phyloP scores from a whole-genome alignment of 495 filamentous ascomycete genomes.

The Podospora pseudoanserina region DNA sequence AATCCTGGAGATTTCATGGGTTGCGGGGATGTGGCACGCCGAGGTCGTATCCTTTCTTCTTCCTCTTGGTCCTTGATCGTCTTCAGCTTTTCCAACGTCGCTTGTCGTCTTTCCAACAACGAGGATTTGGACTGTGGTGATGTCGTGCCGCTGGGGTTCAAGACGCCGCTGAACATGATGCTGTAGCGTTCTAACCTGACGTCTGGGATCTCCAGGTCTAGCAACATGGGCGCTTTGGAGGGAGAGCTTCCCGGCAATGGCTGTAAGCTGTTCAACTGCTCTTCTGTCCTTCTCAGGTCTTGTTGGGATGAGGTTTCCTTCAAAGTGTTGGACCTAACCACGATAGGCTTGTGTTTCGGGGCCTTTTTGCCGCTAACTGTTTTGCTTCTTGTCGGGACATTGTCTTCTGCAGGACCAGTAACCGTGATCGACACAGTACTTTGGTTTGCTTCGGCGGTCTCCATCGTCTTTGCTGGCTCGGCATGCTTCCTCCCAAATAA shows the following conservation, averaged over 20 bases:
- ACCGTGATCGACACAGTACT: constrained; percentile 19
- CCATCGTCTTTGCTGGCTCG: constrained; percentile 24
- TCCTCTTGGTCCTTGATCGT: constrained; percentile 43
- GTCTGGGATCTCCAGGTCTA: constrained; percentile 78
- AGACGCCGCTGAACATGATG: constrained; percentile 84
- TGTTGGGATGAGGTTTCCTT: constrained; percentile 22
- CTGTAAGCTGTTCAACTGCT: not conserved
- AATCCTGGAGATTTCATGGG: constrained; percentile 57
- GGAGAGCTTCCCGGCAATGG: not conserved
- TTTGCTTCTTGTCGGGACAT: constrained; percentile 35
- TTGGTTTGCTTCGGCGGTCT: constrained; percentile 13
- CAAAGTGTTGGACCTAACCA: constrained; percentile 38
- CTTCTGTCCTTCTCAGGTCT: constrained; percentile 1
- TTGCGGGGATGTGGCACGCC: constrained; percentile 59
- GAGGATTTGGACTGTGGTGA: constrained; percentile 33
- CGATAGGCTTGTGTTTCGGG: constrained; percentile 37
- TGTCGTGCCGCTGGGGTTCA: constrained; percentile 38
- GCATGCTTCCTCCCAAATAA: constrained; percentile 46
- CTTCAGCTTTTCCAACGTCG: constrained; percentile 61
- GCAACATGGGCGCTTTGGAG: constrained; percentile 21
- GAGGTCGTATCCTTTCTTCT: constrained; percentile 28
- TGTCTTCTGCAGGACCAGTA: constrained; percentile 9
- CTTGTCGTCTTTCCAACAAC: constrained; percentile 64
- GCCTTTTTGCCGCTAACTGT: constrained; percentile 31
- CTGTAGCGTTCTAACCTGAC: constrained; percentile 85